Conservation (phyloP, 2,329 filamentous ascomycete species). For the Neonectria punicea region DNA sequence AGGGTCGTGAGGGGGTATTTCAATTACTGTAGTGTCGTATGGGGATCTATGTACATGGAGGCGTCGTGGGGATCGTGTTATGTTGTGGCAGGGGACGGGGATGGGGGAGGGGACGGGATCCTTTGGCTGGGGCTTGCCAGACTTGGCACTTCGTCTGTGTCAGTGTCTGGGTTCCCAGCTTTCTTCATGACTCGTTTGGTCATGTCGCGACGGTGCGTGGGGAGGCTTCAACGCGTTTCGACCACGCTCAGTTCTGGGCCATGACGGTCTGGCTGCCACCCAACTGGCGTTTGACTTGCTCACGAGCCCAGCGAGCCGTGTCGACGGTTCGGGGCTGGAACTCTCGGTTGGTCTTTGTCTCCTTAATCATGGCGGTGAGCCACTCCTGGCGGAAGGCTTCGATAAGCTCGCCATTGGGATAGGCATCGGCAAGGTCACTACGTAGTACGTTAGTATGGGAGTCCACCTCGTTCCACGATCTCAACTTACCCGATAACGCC, state of each 20-base stretch:
- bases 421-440: conserved; percentile 93
- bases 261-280: conserved; percentile 64
- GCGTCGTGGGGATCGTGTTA: conserved; percentile 51
- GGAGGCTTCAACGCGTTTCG: background rate
- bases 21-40: conserved; percentile 51
- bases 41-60: conserved; percentile 53
- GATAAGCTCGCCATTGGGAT: conserved; percentile 87
- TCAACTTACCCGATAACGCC: conserved; percentile 89
- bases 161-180: conserved; percentile 7
- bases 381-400: conserved; percentile 90
- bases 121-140: conserved; percentile 6
- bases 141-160: background rate
- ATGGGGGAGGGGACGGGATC: conserved; percentile 5
- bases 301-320: conserved; percentile 95
- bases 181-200: background rate
- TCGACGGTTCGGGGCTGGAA: conserved; percentile 87
- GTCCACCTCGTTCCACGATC: background rate
- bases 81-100: conserved; percentile 43
- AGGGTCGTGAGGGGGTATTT: conserved; percentile 52
- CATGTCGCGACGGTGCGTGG: conserved; percentile 1
- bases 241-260: conserved; percentile 55
- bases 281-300: conserved; percentile 94
- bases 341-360: conserved; percentile 89
- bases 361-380: conserved; percentile 89
- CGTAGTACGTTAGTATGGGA: conserved; percentile 25